Percentiles rank a stretch among this genome's conserved stretches.
Conservation (phyloP, 371 early-diverging fungal species). For the Mortierella sp. region DNA sequence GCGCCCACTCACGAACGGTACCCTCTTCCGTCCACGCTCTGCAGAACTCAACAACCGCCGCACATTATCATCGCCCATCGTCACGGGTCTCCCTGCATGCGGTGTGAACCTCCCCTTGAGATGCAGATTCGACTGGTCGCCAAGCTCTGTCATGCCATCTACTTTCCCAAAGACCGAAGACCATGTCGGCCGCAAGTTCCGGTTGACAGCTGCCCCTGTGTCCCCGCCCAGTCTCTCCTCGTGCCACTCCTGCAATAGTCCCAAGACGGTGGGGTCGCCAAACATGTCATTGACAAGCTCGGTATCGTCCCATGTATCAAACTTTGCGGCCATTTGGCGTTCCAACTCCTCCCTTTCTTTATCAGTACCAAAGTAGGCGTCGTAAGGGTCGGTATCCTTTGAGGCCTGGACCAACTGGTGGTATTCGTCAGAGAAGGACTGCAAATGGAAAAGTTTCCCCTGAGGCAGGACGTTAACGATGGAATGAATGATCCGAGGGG, state of each 20-base stretch:
- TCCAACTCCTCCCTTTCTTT: conserved; percentile 22
- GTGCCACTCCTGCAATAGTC: conserved; percentile 42
- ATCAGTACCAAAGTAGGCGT: conserved; percentile 23
- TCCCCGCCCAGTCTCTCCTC: conserved; percentile 12
- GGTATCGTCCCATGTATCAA: conserved; percentile 25
- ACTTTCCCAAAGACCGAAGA: conserved; percentile 31
- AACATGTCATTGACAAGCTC: conserved; percentile 29
- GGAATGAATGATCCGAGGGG: conserved; percentile 11
- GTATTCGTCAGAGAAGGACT: conserved; percentile 22
- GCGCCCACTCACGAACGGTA: conserved; percentile 9
- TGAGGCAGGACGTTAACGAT: conserved; percentile 31
- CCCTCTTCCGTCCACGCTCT: conserved; percentile 25
- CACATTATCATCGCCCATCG: conserved; percentile 15
- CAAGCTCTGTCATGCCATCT: conserved; percentile 34
- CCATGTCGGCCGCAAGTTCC: conserved; percentile 41
- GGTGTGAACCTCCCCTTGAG: background rate
- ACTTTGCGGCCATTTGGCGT: conserved; percentile 16
- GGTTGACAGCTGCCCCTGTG: background rate
- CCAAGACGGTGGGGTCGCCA: conserved; percentile 40
- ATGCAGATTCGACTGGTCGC: conserved; percentile 33
- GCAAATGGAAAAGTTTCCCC: conserved; percentile 22
- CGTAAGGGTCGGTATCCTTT: conserved; percentile 26
- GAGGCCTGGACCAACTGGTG: conserved; percentile 22
- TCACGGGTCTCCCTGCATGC: background rate
- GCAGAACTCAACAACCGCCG: conserved; percentile 29